Evolutionary conservation across 176 grass and related monocot genomes (phyloP).

Genomic region (Lolium perenne): DNA sequence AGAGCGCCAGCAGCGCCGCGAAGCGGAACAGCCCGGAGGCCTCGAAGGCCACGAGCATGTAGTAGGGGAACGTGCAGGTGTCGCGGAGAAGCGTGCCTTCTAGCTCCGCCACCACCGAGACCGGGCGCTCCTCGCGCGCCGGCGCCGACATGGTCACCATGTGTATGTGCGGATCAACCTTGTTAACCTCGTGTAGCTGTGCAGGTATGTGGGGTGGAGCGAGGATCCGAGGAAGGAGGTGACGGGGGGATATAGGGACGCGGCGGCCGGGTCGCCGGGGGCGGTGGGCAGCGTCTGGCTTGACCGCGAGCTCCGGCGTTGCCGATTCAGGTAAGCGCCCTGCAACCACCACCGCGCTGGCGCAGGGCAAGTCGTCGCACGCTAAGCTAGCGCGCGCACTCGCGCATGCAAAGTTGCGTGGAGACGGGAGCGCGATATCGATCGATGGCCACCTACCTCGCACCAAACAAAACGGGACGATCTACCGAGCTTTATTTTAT

Average conservation of each 20-base stretch:
- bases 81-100: slow-evolving; percentile 71
- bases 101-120: slow-evolving; percentile 68
- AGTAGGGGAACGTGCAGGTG: slow-evolving; percentile 65
- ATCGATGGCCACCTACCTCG: slow-evolving; percentile 46
- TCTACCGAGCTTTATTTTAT: neutral
- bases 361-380: neutral
- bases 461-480: slow-evolving; percentile 34
- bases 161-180: neutral
- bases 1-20: slow-evolving; percentile 61
- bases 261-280: neutral
- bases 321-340: slow-evolving; percentile 43
- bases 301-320: slow-evolving; percentile 36
- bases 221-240: neutral
- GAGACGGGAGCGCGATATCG: neutral
- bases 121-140: neutral
- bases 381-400: neutral
- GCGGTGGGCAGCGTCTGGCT: slow-evolving; percentile 54
- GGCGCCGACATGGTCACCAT: slow-evolving; percentile 11
- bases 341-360: slow-evolving; percentile 42
- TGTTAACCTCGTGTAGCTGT: neutral
- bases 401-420: neutral
- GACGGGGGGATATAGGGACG: neutral
- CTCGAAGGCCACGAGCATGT: slow-evolving; percentile 92
- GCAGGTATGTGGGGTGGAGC: neutral
- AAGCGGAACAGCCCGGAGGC: slow-evolving; percentile 64